Evolutionary conservation across 2,329 filamentous ascomycete genomes (phyloP), one percentile per base, ranked within the genome.

Genomic region (Diplodia intermedia): DNA sequence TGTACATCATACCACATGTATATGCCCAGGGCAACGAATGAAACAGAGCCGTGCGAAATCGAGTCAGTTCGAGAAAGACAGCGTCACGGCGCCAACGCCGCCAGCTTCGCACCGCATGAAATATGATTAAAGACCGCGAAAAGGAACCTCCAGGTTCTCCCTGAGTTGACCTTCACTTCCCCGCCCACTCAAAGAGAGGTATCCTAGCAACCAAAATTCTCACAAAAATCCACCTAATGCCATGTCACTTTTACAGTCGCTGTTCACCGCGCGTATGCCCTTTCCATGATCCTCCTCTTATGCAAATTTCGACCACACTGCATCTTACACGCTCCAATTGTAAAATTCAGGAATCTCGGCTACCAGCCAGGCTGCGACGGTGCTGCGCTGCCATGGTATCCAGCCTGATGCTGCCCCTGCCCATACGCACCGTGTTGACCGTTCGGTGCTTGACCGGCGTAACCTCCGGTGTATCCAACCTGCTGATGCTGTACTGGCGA

Each of bases 261-360:
- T 26, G 31, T 52, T 20, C 47, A 26, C n/a, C 60, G 15, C 29
- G 11, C 43, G 11, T n/a, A 63, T 52, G 60, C 47, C 43, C 15
- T 52, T 14, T 20, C 47, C 20, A 52, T 52, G 43, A 26, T 33
- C 60, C 29, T 14, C 23, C 60, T 49, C 60, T 43, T 63, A 63
- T 63, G 60, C 60, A 63, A 63, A 61, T 52, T 43, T 36, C 29
- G 29, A 62, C 9, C 38, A 40, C 33, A 47, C 47, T 50, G n/a
- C 65, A 67, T 67, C 65, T 40, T 67, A 60, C 65, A 67, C 23
- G 20, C 33, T 60, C 53, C n/a, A 56, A 52, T 47, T 33, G 26
- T 38, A 31, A 31, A 31, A 47, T 14, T 31, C 18, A n/a, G 29
- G 29, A 31, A n/a, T 40, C 26, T 18, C 15, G 47, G 23, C 60